Evolutionary conservation across 2,329 filamentous ascomycete genomes (phyloP).

Genomic region (Cylindrodendrum hubeiense): DNA sequence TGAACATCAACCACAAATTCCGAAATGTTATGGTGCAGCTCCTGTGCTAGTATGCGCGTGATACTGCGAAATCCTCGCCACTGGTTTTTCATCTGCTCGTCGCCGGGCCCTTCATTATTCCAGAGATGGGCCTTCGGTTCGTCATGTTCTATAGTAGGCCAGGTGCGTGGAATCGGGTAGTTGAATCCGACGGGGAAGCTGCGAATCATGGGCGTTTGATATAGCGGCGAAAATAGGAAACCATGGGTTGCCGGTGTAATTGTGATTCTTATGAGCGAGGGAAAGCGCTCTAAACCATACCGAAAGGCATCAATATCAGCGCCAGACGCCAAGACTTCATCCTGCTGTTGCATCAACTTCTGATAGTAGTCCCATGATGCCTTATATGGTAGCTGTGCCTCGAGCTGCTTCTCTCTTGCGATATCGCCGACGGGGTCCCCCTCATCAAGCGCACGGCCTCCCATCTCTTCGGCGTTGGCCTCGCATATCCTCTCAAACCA

Average conservation of each 20-base stretch:
- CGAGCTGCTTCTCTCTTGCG: background rate
- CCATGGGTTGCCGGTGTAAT: slow-evolving; percentile 56
- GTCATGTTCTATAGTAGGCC: slow-evolving; percentile 24
- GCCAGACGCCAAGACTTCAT: slow-evolving; percentile 42
- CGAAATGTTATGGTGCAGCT: slow-evolving; percentile 39
- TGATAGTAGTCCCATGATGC: slow-evolving; percentile 47
- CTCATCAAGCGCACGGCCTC: background rate
- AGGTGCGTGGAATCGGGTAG: slow-evolving; percentile 51
- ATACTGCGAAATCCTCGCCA: slow-evolving; percentile 51
- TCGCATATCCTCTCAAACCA: background rate
- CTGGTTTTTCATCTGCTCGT: slow-evolving; percentile 19
- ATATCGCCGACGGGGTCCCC: background rate
- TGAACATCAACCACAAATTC: slow-evolving; percentile 52
- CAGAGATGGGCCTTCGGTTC: background rate
- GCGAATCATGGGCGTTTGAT: slow-evolving; percentile 58
- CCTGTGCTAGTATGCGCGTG: slow-evolving; percentile 41
- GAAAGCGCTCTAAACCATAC: slow-evolving; percentile 49
- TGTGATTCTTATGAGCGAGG: slow-evolving; percentile 50
- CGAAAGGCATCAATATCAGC: slow-evolving; percentile 48
- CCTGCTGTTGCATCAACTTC: slow-evolving; percentile 50
- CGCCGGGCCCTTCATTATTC: background rate
- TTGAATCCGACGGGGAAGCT: slow-evolving; percentile 54
- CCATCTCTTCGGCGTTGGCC: background rate
- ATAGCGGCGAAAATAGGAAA: slow-evolving; percentile 49
- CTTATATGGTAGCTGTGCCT: background rate